A percentile compares a stretch with the other conserved stretches of the same genome.
phyloP scores from a whole-genome alignment of 148 eudicot species.

The Rhododendron mucronatum region DNA sequence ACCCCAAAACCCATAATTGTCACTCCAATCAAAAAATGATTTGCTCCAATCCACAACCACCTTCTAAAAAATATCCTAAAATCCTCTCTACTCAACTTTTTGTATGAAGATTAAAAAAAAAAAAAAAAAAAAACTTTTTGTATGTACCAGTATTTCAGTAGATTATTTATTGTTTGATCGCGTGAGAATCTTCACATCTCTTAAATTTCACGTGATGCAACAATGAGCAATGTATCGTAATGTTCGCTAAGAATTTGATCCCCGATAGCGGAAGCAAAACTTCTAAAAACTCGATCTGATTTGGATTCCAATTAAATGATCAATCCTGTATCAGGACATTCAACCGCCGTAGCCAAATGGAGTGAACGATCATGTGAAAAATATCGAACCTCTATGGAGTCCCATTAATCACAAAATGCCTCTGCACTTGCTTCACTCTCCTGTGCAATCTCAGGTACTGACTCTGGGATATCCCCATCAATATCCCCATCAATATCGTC shows the following conservation, averaged over 20 bases:
- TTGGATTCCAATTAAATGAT: neutral
- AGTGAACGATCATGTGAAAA: constrained; percentile 57
- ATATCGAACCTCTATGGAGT: constrained; percentile 44
- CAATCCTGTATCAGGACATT: constrained; percentile 24
- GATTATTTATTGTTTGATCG: neutral
- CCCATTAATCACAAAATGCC: constrained; percentile 44
- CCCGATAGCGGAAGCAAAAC: neutral
- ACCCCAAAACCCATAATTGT: neutral
- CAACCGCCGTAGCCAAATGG: constrained; percentile 65
- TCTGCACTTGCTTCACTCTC: constrained; percentile 47
- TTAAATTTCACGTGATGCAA: neutral
- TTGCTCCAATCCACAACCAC: neutral
- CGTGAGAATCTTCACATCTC: neutral
- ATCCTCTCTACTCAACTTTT: neutral
- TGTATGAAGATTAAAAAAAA: too few relatives aligned
- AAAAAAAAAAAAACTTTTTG: neutral
- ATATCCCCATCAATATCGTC: constrained; percentile 39
- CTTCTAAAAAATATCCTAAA: neutral
- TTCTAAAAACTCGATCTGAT: neutral
- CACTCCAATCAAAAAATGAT: neutral
- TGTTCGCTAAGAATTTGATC: neutral
- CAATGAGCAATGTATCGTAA: neutral
- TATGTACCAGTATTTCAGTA: neutral
- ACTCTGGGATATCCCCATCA: constrained; percentile 36
- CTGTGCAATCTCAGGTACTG: constrained; percentile 41